Evolutionary conservation across 306 rosid genomes (phyloP).

Genomic region (Erythrophleum fordii): DNA sequence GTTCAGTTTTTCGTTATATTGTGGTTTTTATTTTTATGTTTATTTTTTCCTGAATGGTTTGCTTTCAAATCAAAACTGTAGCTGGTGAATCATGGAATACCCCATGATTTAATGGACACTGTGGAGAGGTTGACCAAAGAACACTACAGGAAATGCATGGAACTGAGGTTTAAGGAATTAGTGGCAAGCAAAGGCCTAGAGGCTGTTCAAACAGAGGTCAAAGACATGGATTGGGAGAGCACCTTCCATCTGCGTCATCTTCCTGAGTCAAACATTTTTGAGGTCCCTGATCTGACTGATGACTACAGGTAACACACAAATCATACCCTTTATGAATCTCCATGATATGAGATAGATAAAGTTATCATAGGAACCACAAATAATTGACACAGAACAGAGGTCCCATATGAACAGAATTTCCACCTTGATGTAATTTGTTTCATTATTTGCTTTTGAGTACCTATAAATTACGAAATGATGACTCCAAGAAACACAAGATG

Average conservation of each 20-base stretch:
- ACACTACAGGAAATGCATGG: constrained; percentile 69
- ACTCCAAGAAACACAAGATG: background rate
- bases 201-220: constrained; percentile 58
- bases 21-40: background rate
- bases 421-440: background rate
- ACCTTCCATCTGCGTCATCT: constrained; percentile 70
- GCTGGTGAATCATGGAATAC: constrained; percentile 61
- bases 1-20: background rate
- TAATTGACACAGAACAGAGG: background rate
- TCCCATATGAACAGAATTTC: background rate
- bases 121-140: constrained; percentile 69
- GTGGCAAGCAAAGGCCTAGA: constrained; percentile 60
- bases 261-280: constrained; percentile 60
- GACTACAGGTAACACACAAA: constrained; percentile 53
- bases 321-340: background rate
- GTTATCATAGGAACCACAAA: background rate
- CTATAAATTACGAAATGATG: background rate
- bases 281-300: constrained; percentile 62
- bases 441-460: background rate
- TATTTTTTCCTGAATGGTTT: background rate
- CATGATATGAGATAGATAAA: background rate
- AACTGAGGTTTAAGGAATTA: constrained; percentile 61
- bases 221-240: constrained; percentile 74
- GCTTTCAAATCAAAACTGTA: constrained; percentile 24
- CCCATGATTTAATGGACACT: constrained; percentile 56